A percentile compares a stretch with the other conserved stretches of the same genome.
Evolutionary conservation across 371 early-diverging fungal species (phyloP).

Genomic region (Lichtheimia hyalospora): DNA sequence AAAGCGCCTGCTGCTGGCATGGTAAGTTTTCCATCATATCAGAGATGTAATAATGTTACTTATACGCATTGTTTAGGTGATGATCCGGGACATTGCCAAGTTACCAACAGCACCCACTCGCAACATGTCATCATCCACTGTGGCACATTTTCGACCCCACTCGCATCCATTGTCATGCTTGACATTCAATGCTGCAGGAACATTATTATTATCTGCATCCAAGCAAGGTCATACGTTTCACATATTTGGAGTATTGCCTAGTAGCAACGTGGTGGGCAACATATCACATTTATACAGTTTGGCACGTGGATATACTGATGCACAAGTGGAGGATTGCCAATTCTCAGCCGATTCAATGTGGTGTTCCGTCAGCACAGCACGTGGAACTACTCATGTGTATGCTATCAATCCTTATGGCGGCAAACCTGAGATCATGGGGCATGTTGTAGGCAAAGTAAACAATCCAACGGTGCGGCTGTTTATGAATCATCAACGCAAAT

Average conservation of each 20-base stretch:
- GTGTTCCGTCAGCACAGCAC: constrained; percentile 75
- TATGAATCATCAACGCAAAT: background rate
- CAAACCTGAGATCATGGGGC: constrained; percentile 62
- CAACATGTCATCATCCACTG: constrained; percentile 40
- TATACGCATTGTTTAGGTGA: constrained; percentile 33
- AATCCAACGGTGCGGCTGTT: constrained; percentile 30
- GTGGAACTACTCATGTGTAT: constrained; percentile 80
- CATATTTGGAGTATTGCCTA: constrained; percentile 53
- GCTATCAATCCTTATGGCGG: constrained; percentile 75
- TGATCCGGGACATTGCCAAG: constrained; percentile 49
- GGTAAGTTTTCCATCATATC: constrained; percentile 15
- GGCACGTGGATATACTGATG: constrained; percentile 78
- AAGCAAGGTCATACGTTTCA: constrained; percentile 78
- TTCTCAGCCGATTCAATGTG: constrained; percentile 77
- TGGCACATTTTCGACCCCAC: constrained; percentile 79
- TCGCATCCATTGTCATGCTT: constrained; percentile 68
- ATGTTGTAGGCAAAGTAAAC: constrained; percentile 47
- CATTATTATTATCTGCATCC: constrained; percentile 71
- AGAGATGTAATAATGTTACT: background rate
- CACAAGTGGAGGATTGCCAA: constrained; percentile 70
- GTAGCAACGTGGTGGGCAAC: constrained; percentile 23
- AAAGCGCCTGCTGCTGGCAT: constrained; percentile 42
- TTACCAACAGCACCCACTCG: constrained; percentile 28
- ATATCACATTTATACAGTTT: constrained; percentile 68
- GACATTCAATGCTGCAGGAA: constrained; percentile 67